phyloP scores from a whole-genome alignment of 352 stramenopile species.

The Globisporangium spiculum region DNA sequence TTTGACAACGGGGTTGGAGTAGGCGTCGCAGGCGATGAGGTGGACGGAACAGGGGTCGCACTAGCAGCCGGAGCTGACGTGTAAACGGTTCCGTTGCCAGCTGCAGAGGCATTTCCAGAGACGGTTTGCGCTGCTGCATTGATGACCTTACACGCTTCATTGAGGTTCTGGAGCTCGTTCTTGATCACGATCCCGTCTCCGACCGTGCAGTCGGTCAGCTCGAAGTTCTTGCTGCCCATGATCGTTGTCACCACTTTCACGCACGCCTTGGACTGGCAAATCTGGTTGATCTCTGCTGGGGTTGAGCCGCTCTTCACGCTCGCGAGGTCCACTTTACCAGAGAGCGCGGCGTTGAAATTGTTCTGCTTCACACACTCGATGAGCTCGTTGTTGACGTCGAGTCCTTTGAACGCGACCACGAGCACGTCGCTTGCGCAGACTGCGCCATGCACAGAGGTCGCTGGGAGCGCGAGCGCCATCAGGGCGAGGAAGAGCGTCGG shows the following conservation, averaged over 20 bases:
- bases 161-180: slow-evolving; percentile 42
- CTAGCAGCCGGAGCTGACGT: slow-evolving; percentile 11
- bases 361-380: slow-evolving; percentile 49
- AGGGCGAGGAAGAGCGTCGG: slow-evolving; percentile 10
- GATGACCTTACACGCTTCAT: slow-evolving; percentile 38
- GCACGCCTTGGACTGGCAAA: slow-evolving; percentile 41
- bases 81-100: slow-evolving; percentile 12
- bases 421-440: slow-evolving; percentile 41
- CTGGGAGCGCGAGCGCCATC: slow-evolving; percentile 21
- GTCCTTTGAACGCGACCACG: slow-evolving; percentile 41
- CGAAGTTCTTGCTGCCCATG: slow-evolving; percentile 45
- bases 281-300: slow-evolving; percentile 33
- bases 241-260: slow-evolving; percentile 42
- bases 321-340: slow-evolving; percentile 41
- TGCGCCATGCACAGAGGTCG: slow-evolving; percentile 24
- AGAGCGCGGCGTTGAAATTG: slow-evolving; percentile 47
- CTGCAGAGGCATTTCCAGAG: not conserved
- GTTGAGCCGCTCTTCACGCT: slow-evolving; percentile 30
- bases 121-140: not conserved
- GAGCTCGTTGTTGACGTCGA: slow-evolving; percentile 47
- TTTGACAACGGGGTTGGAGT: slow-evolving; percentile 11
- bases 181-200: slow-evolving; percentile 47
- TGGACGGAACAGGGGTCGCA: slow-evolving; percentile 1
- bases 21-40: slow-evolving; percentile 4
- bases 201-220: slow-evolving; percentile 54